A percentile compares a stretch with the other conserved stretches of the same genome.
Conservation (phyloP, 768 basidiomycete genomes). For the Auricularia sp. region DNA sequence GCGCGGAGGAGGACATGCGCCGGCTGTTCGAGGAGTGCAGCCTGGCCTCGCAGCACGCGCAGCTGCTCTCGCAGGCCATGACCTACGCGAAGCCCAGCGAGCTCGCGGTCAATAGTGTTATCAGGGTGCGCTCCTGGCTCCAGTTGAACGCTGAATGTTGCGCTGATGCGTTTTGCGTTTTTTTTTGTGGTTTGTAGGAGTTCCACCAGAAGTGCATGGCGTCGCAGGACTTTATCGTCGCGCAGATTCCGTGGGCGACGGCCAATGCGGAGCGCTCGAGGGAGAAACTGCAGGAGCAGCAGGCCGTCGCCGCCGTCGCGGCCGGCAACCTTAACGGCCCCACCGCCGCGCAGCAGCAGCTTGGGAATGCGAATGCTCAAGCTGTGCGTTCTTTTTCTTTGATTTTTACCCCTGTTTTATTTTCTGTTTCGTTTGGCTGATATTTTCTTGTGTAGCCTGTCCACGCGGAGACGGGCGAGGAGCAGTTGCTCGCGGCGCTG, state of each 20-base stretch:
- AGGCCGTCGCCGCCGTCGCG: background rate
- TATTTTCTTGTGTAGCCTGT: background rate
- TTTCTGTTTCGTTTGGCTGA: background rate
- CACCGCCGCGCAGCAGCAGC: background rate
- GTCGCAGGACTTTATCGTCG: slow-evolving; percentile 75
- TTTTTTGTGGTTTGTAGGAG: slow-evolving; percentile 41
- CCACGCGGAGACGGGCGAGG: slow-evolving; percentile 52
- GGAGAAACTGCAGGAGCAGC: slow-evolving; percentile 13
- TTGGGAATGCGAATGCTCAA: background rate
- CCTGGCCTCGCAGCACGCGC: slow-evolving; percentile 73
- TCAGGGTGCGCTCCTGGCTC: slow-evolving; percentile 39
- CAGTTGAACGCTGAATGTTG: background rate
- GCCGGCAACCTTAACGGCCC: background rate
- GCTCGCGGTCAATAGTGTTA: slow-evolving; percentile 48
- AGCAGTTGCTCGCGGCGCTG: slow-evolving; percentile 60
- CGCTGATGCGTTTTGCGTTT: background rate
- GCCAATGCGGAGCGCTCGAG: slow-evolving; percentile 70
- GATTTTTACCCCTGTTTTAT: background rate
- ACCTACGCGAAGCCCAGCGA: slow-evolving; percentile 61
- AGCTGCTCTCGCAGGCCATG: slow-evolving; percentile 60
- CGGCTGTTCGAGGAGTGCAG: slow-evolving; percentile 78
- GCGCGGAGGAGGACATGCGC: slow-evolving; percentile 70
- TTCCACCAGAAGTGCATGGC: slow-evolving; percentile 68
- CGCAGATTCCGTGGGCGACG: slow-evolving; percentile 87
- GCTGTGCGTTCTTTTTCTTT: background rate